These are phyloP conservation scores for Pichia sp. DNA, from an alignment of 1,139 yeast species.

Conservation along the genomic window DNA sequence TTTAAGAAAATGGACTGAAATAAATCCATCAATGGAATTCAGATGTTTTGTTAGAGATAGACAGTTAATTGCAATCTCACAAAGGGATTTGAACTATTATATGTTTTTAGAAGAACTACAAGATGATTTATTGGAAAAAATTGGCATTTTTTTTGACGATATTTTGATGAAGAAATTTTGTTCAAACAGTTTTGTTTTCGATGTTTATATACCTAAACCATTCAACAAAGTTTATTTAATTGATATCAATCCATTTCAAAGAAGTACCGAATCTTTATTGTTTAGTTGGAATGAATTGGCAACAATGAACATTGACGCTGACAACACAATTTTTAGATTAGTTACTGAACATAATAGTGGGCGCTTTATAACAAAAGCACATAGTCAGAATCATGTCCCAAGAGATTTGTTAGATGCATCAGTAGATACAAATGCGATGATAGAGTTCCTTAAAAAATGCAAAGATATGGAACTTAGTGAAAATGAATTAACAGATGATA, in stretches of 20 bases:
- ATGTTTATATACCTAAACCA: constrained; percentile 76
- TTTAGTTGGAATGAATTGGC: constrained; percentile 80
- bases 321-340: constrained; percentile 43
- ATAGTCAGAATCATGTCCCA: constrained; percentile 88
- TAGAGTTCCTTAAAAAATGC: constrained; percentile 62
- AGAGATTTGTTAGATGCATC: constrained; percentile 83
- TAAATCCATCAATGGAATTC: constrained; percentile 88
- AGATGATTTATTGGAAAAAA: constrained; percentile 40
- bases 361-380: constrained; percentile 72
- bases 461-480: constrained; percentile 29
- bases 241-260: constrained; percentile 80
- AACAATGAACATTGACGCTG: constrained; percentile 30
- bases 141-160: constrained; percentile 50
- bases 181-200: constrained; percentile 58
- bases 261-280: constrained; percentile 68
- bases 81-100: constrained; percentile 80
- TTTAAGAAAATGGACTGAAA: constrained; percentile 67
- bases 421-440: constrained; percentile 54
- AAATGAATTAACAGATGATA: constrained; percentile 10
- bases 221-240: constrained; percentile 57
- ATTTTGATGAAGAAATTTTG: constrained; percentile 46
- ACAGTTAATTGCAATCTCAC: constrained; percentile 65
- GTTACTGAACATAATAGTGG: constrained; percentile 63
- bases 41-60: constrained; percentile 69
- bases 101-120: constrained; percentile 50